phyloP scores from a whole-genome alignment of 2,329 filamentous ascomycete species.

The Aspergillus sp. region DNA sequence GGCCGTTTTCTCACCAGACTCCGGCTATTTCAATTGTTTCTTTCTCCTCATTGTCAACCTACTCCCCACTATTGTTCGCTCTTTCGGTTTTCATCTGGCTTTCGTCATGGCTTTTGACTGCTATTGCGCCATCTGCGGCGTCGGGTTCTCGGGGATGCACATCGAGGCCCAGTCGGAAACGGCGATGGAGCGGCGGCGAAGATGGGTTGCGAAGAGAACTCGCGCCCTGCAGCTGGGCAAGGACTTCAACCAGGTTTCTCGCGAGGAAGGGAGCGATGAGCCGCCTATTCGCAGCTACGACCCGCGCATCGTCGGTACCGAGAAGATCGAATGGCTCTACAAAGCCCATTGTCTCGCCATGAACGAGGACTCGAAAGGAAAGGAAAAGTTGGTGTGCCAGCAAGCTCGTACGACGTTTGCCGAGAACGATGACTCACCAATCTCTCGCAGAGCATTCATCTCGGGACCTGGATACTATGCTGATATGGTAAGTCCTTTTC shows the following conservation, averaged over 20 bases:
- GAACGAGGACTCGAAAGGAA: slow-evolving; percentile 5
- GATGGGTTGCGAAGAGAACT: slow-evolving; percentile 19
- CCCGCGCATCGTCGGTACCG: slow-evolving; percentile 16
- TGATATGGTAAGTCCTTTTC: slow-evolving; percentile 13
- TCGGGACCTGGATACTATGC: slow-evolving; percentile 23
- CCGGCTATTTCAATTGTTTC: not conserved
- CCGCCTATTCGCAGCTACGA: slow-evolving; percentile 21
- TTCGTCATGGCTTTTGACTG: slow-evolving; percentile 22
- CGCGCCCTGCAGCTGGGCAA: slow-evolving; percentile 12
- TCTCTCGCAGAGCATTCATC: slow-evolving; percentile 15
- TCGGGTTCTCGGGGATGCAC: slow-evolving; percentile 21
- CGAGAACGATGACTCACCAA: not conserved
- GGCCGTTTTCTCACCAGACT: too few relatives aligned
- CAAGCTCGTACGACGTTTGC: not conserved
- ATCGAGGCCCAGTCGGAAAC: slow-evolving; percentile 20
- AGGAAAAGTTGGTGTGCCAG: slow-evolving; percentile 12
- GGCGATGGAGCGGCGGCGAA: slow-evolving; percentile 15
- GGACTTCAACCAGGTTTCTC: slow-evolving; percentile 3
- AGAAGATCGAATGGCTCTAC: slow-evolving; percentile 19
- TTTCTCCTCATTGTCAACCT: not conserved
- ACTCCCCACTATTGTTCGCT: not conserved
- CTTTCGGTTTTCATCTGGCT: not conserved
- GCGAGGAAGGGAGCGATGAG: slow-evolving; percentile 11
- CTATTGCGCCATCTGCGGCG: slow-evolving; percentile 23
- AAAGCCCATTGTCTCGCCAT: slow-evolving; percentile 20